phyloP scores from a whole-genome alignment of 2,329 filamentous ascomycete species.

The Xylariomycetidae sp. region DNA sequence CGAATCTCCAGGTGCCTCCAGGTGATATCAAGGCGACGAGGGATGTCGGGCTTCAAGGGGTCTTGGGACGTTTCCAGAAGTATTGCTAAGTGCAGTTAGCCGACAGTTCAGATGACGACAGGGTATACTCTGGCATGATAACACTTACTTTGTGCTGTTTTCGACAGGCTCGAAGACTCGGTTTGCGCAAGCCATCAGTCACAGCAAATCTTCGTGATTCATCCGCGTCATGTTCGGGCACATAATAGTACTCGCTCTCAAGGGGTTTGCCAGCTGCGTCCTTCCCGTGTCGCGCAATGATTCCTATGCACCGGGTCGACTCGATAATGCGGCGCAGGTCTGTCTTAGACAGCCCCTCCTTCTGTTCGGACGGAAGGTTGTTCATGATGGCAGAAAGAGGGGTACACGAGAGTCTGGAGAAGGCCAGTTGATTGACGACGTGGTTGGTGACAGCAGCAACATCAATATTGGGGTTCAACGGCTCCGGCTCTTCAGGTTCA shows the following conservation, averaged over 20 bases:
- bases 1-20: too few species aligned
- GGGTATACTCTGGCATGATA: too few species aligned
- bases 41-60: too few species aligned
- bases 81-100: too few species aligned
- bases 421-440: conserved; percentile 91
- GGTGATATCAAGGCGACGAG: too few species aligned
- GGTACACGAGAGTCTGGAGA: conserved; percentile 85
- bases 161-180: conserved; percentile 80
- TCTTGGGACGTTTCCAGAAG: conserved; percentile 62
- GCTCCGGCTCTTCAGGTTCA: conserved; percentile 25
- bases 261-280: conserved; percentile 90
- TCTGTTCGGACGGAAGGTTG: conserved; percentile 70
- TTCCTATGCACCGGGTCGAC: conserved; percentile 72
- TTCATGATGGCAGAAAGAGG: conserved; percentile 85
- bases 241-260: conserved; percentile 96
- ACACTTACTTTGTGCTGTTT: conserved; percentile 93
- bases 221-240: conserved; percentile 81
- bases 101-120: too few species aligned
- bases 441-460: conserved; percentile 67
- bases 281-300: conserved; percentile 87
- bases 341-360: conserved; percentile 53
- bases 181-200: conserved; percentile 80
- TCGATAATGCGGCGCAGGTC: conserved; percentile 70
- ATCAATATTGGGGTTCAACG: conserved; percentile 28
- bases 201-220: conserved; percentile 74